Conservation (phyloP, 2,329 filamentous ascomycete species). For the Setomelanomma holmii region DNA sequence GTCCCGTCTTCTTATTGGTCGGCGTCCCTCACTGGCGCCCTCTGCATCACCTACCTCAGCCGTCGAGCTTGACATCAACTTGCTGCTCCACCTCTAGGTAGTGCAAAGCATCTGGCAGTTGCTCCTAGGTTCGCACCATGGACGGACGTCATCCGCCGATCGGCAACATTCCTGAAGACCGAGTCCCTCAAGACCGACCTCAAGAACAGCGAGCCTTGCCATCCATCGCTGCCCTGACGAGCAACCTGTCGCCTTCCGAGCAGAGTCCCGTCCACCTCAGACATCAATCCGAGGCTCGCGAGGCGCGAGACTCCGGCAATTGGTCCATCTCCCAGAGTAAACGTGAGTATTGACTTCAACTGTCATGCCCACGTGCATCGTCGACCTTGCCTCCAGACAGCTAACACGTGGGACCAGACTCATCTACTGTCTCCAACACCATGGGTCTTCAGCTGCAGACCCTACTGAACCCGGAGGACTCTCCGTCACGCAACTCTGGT, state of each 20-base stretch:
- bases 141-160: slow-evolving; percentile 33
- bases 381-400: neutral
- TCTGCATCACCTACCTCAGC: slow-evolving; percentile 32
- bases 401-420: slow-evolving; percentile 40
- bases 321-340: slow-evolving; percentile 67
- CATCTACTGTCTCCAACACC: slow-evolving; percentile 52
- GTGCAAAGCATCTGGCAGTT: slow-evolving; percentile 19
- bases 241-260: slow-evolving; percentile 39
- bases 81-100: slow-evolving; percentile 3
- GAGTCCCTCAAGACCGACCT: slow-evolving; percentile 30
- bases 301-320: slow-evolving; percentile 64
- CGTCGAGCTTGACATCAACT: slow-evolving; percentile 9
- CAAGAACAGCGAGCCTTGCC: slow-evolving; percentile 22
- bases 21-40: slow-evolving; percentile 20
- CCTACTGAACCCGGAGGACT: slow-evolving; percentile 58
- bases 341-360: slow-evolving; percentile 48
- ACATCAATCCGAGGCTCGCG: slow-evolving; percentile 53
- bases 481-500: slow-evolving; percentile 52
- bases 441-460: slow-evolving; percentile 59
- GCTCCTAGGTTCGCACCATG: slow-evolving; percentile 27
- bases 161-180: slow-evolving; percentile 38
- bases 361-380: slow-evolving; percentile 7
- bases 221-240: slow-evolving; percentile 49
- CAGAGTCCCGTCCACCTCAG: slow-evolving; percentile 41
- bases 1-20: slow-evolving; percentile 28